phyloP scores from a whole-genome alignment of 306 rosid genomes.

The Ochetophila trinervis region DNA sequence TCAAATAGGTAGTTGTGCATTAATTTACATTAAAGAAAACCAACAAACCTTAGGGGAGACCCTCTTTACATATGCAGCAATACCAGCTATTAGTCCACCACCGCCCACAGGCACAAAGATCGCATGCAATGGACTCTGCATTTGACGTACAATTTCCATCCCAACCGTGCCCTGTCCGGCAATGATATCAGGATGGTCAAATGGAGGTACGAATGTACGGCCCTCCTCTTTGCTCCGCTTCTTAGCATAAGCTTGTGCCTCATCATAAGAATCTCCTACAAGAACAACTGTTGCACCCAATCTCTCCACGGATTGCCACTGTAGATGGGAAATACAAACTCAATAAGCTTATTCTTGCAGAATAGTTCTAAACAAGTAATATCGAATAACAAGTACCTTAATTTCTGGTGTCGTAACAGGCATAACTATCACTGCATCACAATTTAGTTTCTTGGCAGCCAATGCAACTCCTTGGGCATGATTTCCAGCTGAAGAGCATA shows the following conservation, averaged over 20 bases:
- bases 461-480: slow-evolving; percentile 99
- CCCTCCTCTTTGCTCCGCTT: slow-evolving; percentile 61
- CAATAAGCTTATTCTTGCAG: background rate
- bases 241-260: slow-evolving; percentile 91
- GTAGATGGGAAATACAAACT: slow-evolving; percentile 13
- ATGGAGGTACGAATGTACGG: slow-evolving; percentile 79
- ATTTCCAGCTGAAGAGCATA: slow-evolving; percentile 97
- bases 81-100: slow-evolving; percentile 94
- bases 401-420: slow-evolving; percentile 90
- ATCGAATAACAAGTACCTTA: slow-evolving; percentile 48
- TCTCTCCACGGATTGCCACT: slow-evolving; percentile 89
- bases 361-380: background rate
- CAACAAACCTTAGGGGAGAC: slow-evolving; percentile 74
- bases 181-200: slow-evolving; percentile 96
- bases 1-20: background rate
- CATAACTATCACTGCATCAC: slow-evolving; percentile 83
- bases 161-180: slow-evolving; percentile 95
- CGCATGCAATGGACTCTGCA: slow-evolving; percentile 60
- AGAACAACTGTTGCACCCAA: slow-evolving; percentile 86
- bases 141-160: slow-evolving; percentile 87
- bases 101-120: slow-evolving; percentile 98
- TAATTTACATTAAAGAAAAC: slow-evolving; percentile 5
- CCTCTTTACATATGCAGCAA: slow-evolving; percentile 96
- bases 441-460: slow-evolving; percentile 70
- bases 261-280: slow-evolving; percentile 87